Evolutionary conservation across 2,329 filamentous ascomycete species (phyloP).

Genomic region (Fusarium nelsonii): DNA sequence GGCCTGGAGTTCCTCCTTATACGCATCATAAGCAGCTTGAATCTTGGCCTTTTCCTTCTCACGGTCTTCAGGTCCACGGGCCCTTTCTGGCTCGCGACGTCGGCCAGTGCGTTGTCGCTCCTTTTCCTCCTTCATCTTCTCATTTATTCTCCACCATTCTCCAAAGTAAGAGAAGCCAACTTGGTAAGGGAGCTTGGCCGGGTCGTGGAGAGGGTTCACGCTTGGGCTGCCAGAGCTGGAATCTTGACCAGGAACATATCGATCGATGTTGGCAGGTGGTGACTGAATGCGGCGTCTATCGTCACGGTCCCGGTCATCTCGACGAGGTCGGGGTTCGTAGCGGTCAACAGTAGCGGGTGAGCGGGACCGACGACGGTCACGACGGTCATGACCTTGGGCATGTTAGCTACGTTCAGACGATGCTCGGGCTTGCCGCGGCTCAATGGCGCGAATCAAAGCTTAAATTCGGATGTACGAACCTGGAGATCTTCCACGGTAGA

Average conservation of each 20-base stretch:
- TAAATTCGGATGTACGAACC: conserved; percentile 63
- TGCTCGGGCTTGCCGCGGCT: neutral
- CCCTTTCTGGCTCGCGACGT: conserved; percentile 72
- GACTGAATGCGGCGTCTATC: conserved; percentile 72
- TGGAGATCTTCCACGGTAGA: conserved; percentile 76
- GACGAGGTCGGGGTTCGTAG: conserved; percentile 77
- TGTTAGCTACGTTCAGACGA: conserved; percentile 7
- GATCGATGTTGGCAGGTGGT: conserved; percentile 80
- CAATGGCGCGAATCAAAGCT: neutral
- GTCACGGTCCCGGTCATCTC: conserved; percentile 75
- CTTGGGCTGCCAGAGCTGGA: conserved; percentile 56
- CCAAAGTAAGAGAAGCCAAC: conserved; percentile 89
- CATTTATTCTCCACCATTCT: conserved; percentile 87
- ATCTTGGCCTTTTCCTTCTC: conserved; percentile 84
- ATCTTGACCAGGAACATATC: conserved; percentile 84
- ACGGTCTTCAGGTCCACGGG: conserved; percentile 77
- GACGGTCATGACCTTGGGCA: conserved; percentile 66
- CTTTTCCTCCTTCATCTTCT: conserved; percentile 84
- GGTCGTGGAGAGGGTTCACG: conserved; percentile 78
- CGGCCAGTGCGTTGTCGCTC: conserved; percentile 78
- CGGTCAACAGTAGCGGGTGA: conserved; percentile 79
- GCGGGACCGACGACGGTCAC: conserved; percentile 74
- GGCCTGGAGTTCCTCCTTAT: conserved; percentile 76
- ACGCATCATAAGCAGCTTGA: conserved; percentile 75
- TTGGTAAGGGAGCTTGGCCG: conserved; percentile 79